Conservation (phyloP, 1,284 basidiomycete species). For the Stygiomarasmius scandens region DNA sequence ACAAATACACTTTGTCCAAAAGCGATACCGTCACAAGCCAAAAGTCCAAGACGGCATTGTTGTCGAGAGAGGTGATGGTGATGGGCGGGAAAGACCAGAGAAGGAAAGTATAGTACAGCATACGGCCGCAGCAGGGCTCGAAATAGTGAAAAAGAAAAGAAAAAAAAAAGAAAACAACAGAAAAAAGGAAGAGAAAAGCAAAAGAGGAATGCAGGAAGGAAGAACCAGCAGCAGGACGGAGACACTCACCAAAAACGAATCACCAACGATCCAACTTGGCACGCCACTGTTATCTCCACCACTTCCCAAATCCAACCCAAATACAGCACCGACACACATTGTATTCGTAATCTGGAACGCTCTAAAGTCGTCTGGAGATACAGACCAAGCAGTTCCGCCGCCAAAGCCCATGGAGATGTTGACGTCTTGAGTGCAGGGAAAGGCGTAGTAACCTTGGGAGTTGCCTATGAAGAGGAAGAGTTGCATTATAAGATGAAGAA, state of each 20-base stretch:
- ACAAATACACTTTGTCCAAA: no score
- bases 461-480: conserved; percentile 7
- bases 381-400: conserved; percentile 67
- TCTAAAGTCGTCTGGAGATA: conserved; percentile 81
- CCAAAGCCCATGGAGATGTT: conserved; percentile 78
- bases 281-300: conserved; percentile 43
- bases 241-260: conserved; percentile 82
- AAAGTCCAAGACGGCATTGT: no score
- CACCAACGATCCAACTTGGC: conserved; percentile 92
- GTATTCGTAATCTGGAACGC: conserved; percentile 51
- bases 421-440: conserved; percentile 76
- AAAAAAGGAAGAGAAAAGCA: not conserved
- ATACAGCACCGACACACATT: conserved; percentile 86
- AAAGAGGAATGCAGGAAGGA: not conserved
- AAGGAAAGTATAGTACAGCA: no score
- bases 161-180: not conserved
- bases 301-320: conserved; percentile 61
- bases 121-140: no score
- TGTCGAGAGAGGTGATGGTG: no score
- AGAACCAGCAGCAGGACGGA: not conserved
- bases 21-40: no score
- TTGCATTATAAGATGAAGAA: conserved; percentile 36
- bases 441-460: conserved; percentile 76
- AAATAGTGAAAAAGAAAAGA: no score
- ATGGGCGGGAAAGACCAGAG: no score